Base-by-base conservation (phyloP, 1,284 basidiomycete genomes). In the Peniophora sp. region DNA sequence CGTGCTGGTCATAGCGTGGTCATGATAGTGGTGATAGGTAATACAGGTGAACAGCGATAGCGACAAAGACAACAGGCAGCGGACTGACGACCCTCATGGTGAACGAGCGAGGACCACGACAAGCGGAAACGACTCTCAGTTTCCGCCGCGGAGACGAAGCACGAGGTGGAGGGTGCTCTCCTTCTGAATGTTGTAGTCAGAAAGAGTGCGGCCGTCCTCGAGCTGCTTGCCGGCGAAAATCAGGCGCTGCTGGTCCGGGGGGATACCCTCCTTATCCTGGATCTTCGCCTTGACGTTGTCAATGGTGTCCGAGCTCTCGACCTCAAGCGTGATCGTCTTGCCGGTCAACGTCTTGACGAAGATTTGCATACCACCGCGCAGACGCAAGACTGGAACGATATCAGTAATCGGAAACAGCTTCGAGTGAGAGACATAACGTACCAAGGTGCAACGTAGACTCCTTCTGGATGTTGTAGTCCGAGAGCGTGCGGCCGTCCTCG, bases 201-300 rank as follows among this genome's bases (percentile, higher is more conserved):
- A 88, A 55, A 94, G 83, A 54, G 89, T 92, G 66, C 89, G 86
- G 55, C 89, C 92, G 71, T 95, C 92, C 76, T 95, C 92, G 59
- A 98, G 88, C 75, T 98, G 95, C 79, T 97, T 97, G 63, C 95
- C 95, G 51, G 95, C 95, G 66, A 97, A 98, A 78, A 97, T 97
- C 69, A 98, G 73, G 60, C 95, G 92, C 71, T 97, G 95, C 73
- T 97, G 93, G 75, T 97, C 94, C 60, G 92, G 92, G 53, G 92
- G 90, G 55, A 95, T 95, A 27, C 92, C 92, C 70, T 94, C 92
- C 79, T 94, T 94, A 76, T 94, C 92, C 68, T 94, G 91, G 65
- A 95, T 95, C 73, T 95, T 95, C 68, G 88, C 81, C 78, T 95
- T 94, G 75, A 95, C 92, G 80, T 96, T 96, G 79, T 97, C 93